Base-by-base conservation (phyloP, 306 rosid species). In the Pyrus betulifolia region DNA sequence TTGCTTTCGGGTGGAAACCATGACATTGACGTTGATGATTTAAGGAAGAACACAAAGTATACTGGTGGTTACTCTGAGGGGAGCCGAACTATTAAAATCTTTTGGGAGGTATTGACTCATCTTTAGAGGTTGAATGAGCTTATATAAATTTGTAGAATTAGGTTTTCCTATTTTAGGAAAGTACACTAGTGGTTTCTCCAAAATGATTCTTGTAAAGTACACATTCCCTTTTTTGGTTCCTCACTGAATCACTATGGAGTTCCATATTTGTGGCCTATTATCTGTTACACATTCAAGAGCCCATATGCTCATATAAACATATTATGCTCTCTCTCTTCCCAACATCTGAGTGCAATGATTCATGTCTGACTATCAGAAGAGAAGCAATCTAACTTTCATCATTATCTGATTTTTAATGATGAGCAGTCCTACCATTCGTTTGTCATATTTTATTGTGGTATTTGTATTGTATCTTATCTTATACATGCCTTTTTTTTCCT, bases 1-100 rank as follows among this genome's bases (percentile, higher is more conserved):
- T 86, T 95, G 86, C 99, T 95, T 87, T 95, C 99, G 54, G 99
- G 99, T 79, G 99, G 99, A 59, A 88, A 89, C 80, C 87, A 95
- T 38, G 99, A 95, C 86, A 89, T 95, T 74, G 99, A 95, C 40
- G 67, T 89, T 70, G 91, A 95, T 79, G 99, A 95, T 87, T 88
- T 92, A 77, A 89, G 85, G 88, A 89, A 78, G 72, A 92, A 95
- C 77, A 92, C 97, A 19, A 89, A 89, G 51, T 95, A 95, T 84
- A 89, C 97, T 65, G 99, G 97, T 70, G 97, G 99, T 76, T 95
- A 89, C 84, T 88, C 86, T 64, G 97, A 89, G 51, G 90, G 97
- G 72, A 92, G 90, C 87, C 92, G 91, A 46, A 88, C 99, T 6
- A 74, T 95, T 74, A 95, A 86, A 86, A 77, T 89, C 11, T 95